These are phyloP conservation scores for Lasiosphaeria ovina DNA, from an alignment of 495 filamentous ascomycete species.

Conservation along the genomic window DNA sequence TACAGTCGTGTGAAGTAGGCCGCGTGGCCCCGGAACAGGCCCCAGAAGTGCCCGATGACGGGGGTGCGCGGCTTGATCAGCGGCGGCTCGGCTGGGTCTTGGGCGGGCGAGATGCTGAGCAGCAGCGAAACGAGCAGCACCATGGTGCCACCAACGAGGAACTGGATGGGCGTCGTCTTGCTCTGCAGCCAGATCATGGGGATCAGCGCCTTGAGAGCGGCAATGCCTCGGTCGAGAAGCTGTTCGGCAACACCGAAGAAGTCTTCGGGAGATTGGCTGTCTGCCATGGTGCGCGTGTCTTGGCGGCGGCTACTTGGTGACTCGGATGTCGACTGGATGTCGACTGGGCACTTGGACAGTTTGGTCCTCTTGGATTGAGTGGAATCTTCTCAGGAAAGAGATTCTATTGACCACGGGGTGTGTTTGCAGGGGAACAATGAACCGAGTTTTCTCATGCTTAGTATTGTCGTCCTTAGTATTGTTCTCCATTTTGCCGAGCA, in stretches of 20 bases:
- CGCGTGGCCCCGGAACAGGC: conserved; percentile 5
- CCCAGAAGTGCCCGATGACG: conserved; percentile 23
- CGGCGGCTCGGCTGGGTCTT: conserved; percentile 25
- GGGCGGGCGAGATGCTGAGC: conserved; percentile 8
- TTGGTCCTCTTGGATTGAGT: no score
- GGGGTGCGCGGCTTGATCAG: conserved; percentile 18
- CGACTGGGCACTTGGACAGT: no score
- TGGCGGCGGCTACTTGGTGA: no score
- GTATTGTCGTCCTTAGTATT: no score
- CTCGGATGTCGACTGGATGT: no score
- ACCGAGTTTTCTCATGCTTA: no score
- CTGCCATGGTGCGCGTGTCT: not conserved
- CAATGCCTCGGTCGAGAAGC: conserved; percentile 16
- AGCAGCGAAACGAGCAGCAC: conserved; percentile 5
- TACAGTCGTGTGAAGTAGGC: conserved; percentile 16
- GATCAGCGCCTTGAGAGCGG: conserved; percentile 20
- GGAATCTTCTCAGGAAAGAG: no score
- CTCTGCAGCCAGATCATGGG: conserved; percentile 26
- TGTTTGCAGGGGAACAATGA: no score
- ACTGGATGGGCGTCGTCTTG: conserved; percentile 19
- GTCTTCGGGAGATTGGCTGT: not conserved
- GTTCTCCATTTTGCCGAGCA: no score
- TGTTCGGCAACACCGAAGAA: conserved; percentile 4
- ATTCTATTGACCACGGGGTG: no score
- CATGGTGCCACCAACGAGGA: conserved; percentile 17